phyloP scores from a whole-genome alignment of 768 basidiomycete genomes.

The Boletus tomentosulus region DNA sequence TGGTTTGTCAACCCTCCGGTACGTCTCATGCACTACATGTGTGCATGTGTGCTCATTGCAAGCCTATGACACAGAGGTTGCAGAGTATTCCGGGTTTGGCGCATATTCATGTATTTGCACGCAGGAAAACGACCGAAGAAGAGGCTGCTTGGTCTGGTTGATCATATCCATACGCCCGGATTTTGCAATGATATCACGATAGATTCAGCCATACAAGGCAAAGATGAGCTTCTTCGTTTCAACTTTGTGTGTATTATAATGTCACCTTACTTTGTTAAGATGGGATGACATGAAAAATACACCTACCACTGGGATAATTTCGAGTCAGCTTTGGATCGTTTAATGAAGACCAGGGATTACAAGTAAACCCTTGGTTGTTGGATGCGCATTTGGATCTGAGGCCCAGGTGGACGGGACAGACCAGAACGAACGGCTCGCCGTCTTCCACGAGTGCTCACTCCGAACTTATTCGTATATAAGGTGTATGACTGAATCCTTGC shows the following conservation, averaged over 20 bases:
- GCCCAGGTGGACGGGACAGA: too few species aligned
- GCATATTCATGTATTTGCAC: conserved; percentile 85
- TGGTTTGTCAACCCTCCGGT: conserved; percentile 93
- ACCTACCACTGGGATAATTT: too few species aligned
- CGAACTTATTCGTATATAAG: too few species aligned
- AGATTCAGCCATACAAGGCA: conserved; percentile 5
- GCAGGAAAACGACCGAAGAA: conserved; percentile 39
- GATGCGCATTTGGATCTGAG: too few species aligned
- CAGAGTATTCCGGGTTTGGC: conserved; percentile 80
- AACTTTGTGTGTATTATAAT: neutral
- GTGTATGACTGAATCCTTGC: too few species aligned
- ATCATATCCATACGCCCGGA: neutral
- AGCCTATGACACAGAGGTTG: conserved; percentile 47
- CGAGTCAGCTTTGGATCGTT: too few species aligned
- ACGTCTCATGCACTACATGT: conserved; percentile 21
- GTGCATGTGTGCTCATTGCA: neutral
- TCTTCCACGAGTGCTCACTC: too few species aligned
- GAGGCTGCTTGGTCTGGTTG: conserved; percentile 14
- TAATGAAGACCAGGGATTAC: too few species aligned
- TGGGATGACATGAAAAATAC: too few species aligned
- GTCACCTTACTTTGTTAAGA: neutral
- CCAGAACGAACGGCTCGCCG: too few species aligned
- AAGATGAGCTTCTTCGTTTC: conserved; percentile 1
- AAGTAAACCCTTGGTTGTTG: too few species aligned
- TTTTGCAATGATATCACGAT: neutral